Evolutionary conservation across 176 grass and related monocot genomes (phyloP).

Genomic region (Aegilops sharonensis): DNA sequence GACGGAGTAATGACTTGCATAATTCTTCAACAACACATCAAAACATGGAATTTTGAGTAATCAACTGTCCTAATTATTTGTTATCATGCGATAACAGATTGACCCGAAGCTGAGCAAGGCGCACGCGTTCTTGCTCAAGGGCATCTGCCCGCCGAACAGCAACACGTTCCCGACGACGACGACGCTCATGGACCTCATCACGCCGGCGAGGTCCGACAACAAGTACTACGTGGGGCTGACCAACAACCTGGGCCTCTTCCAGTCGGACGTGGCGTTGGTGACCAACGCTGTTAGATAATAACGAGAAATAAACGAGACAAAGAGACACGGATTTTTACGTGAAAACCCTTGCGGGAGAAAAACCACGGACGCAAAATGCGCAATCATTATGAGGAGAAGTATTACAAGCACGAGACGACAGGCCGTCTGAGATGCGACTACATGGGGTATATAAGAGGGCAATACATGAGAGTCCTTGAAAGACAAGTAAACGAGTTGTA

Average conservation of each 20-base stretch:
- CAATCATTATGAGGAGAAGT: too few relatives aligned
- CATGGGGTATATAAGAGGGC: too few relatives aligned
- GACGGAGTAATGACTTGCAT: conserved; percentile 11
- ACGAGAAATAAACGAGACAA: too few relatives aligned
- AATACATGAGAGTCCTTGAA: too few relatives aligned
- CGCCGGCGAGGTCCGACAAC: conserved; percentile 49
- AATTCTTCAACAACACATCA: background rate
- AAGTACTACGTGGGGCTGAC: conserved; percentile 59
- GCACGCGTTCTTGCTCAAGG: conserved; percentile 53
- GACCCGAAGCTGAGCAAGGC: conserved; percentile 53
- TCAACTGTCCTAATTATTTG: background rate
- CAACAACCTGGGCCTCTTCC: conserved; percentile 48
- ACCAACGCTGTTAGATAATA: background rate
- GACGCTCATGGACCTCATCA: conserved; percentile 46
- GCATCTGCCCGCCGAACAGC: conserved; percentile 38
- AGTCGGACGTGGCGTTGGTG: conserved; percentile 44
- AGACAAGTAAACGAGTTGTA: too few relatives aligned
- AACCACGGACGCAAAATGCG: too few relatives aligned
- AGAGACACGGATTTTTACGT: too few relatives aligned
- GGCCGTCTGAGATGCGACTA: too few relatives aligned
- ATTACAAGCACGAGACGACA: too few relatives aligned
- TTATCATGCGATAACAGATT: background rate
- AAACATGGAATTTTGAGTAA: background rate
- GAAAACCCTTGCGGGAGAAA: too few relatives aligned
- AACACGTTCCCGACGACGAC: conserved; percentile 44